phyloP scores from a whole-genome alignment of 228 moss, liverwort and hornwort species.

The Sphagnum magellanicum region DNA sequence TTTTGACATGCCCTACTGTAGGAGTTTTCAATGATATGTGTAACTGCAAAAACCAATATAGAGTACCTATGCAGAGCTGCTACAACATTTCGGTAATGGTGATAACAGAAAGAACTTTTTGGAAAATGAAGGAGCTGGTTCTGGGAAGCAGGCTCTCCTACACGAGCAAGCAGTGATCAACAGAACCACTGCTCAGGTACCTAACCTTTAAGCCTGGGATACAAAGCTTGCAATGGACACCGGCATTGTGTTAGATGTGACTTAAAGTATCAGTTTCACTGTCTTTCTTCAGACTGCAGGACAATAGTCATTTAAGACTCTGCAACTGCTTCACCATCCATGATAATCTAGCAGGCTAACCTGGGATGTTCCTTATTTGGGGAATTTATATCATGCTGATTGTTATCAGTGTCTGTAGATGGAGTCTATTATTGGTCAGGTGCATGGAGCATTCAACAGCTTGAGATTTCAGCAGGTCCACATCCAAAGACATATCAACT shows the following conservation, averaged over 20 bases:
- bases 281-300: no score
- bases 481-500: slow-evolving; percentile 43
- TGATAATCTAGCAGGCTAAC: no score
- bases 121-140: slow-evolving; percentile 30
- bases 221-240: background rate
- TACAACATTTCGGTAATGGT: slow-evolving; percentile 51
- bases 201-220: background rate
- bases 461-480: slow-evolving; percentile 42
- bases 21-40: slow-evolving; percentile 61
- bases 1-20: slow-evolving; percentile 1
- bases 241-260: background rate
- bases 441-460: slow-evolving; percentile 38
- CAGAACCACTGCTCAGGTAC: slow-evolving; percentile 49
- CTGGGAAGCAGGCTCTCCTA: slow-evolving; percentile 43
- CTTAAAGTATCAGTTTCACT: no score
- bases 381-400: background rate
- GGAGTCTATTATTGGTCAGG: slow-evolving; percentile 51
- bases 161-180: slow-evolving; percentile 42
- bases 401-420: slow-evolving; percentile 22
- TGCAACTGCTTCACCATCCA: no score
- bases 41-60: slow-evolving; percentile 47
- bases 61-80: slow-evolving; percentile 42
- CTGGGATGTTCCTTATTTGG: no score
- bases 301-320: no score
- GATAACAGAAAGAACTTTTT: slow-evolving; percentile 47